Evolutionary conservation across 2,329 filamentous ascomycete genomes (phyloP).

Genomic region (Orbilia brochopaga): DNA sequence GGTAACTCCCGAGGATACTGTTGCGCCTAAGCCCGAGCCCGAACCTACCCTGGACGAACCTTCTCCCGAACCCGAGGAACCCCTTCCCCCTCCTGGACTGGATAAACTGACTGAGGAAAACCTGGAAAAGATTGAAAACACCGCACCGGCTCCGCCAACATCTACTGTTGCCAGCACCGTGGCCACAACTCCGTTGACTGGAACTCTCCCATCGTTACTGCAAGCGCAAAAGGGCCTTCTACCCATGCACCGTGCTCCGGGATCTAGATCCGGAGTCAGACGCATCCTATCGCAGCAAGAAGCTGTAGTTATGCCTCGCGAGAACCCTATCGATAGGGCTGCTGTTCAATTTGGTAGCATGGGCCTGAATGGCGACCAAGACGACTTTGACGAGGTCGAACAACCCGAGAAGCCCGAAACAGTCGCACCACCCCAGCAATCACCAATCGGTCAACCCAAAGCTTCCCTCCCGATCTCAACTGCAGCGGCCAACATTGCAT

Average conservation of each 20-base stretch:
- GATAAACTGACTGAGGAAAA: slow-evolving; percentile 80
- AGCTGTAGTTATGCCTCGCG: slow-evolving; percentile 96
- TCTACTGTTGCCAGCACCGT: slow-evolving; percentile 87
- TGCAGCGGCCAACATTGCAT: slow-evolving; percentile 55
- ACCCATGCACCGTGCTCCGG: slow-evolving; percentile 59
- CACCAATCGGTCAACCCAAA: slow-evolving; percentile 86
- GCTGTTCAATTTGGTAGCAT: slow-evolving; percentile 97
- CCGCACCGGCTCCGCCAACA: slow-evolving; percentile 75
- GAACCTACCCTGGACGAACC: slow-evolving; percentile 54
- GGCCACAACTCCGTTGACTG: slow-evolving; percentile 81
- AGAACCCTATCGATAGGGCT: slow-evolving; percentile 83
- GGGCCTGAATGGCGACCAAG: slow-evolving; percentile 76
- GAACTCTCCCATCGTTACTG: slow-evolving; percentile 69
- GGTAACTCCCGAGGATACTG: slow-evolving; percentile 52
- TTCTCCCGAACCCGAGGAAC: slow-evolving; percentile 58
- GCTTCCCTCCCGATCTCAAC: slow-evolving; percentile 73
- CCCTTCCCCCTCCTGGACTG: slow-evolving; percentile 61
- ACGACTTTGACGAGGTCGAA: slow-evolving; percentile 83
- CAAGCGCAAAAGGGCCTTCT: slow-evolving; percentile 74
- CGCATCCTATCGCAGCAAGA: slow-evolving; percentile 93
- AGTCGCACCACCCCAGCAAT: slow-evolving; percentile 86
- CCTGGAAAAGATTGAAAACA: slow-evolving; percentile 86
- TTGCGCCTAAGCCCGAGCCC: slow-evolving; percentile 52
- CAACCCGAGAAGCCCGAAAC: slow-evolving; percentile 96
- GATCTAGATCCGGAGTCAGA: slow-evolving; percentile 76